Base-by-base conservation (phyloP, 768 basidiomycete genomes). In the Saitozyma sp. region DNA sequence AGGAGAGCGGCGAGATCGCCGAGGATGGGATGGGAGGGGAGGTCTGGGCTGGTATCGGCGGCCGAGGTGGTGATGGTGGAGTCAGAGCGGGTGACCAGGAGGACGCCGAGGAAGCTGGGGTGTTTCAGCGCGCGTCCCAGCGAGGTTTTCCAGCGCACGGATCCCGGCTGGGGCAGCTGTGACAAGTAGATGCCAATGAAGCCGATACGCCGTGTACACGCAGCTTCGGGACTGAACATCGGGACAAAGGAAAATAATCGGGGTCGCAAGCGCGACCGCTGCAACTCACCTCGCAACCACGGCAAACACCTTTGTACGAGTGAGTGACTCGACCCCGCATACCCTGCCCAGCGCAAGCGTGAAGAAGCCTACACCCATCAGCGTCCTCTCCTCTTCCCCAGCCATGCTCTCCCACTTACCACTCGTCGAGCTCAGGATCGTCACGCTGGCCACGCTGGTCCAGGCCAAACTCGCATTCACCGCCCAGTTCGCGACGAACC, bases 361-460 rank as follows among this genome's bases (percentile, higher is more conserved):
- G 75, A 98, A 97, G 80, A 99, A 92, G 0, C 95, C 95, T 93
- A 39, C 14, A 9, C 16, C 6, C 8, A 9, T 55, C 61, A 60
- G 41, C 59, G 14, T 13, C 13, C 11, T 11, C n/a, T 3, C 2
- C 13, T 17, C 45, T 2, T 6, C 2, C 13, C 13, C n/a, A 17
- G 43, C 13, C 11, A 46, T 11, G 45, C 11, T 11, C 13, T 11
- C 13, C 45, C 45, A 78, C 87, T 41, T 68, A 92, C 94, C 92
- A 67, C 91, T 93, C 83, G 87, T 94, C 73, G 88, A 87, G 1
- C 90, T 89, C 56, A 96, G 79, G 43, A 97, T 88, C 5, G 94
- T 96, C 17, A 91, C 86, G 77, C 92, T 95, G 2, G 91, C 91
- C n/a, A 97, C 94, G 70, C 88, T 92, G 1, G 95, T 98, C 75